Evolutionary conservation across 441 rosid species (phyloP).

Genomic region (Macaranga tanarius): DNA sequence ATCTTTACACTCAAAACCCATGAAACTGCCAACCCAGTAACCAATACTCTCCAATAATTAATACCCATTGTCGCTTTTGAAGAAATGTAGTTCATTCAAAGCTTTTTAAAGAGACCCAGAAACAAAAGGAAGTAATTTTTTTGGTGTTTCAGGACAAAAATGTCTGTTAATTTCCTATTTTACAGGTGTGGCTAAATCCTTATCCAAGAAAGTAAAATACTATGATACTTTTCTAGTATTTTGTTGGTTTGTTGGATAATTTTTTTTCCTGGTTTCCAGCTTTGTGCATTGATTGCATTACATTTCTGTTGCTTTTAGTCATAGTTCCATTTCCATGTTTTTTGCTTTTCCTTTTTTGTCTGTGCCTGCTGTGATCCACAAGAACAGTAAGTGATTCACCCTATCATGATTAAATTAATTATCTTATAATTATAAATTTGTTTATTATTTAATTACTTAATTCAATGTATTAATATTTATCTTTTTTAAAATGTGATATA

Average conservation of each 20-base stretch:
- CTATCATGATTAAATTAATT: no score
- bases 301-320: neutral
- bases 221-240: neutral
- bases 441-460: no score
- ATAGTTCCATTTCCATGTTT: no score
- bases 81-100: neutral
- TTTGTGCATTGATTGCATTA: neutral
- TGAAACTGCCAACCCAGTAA: constrained; percentile 32
- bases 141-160: neutral
- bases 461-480: no score
- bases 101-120: neutral
- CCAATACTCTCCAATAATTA: constrained; percentile 21
- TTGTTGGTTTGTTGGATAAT: neutral
- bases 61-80: constrained; percentile 25
- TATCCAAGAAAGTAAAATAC: neutral
- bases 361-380: no score
- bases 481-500: no score
- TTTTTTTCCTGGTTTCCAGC: neutral
- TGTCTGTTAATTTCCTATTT: neutral
- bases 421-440: no score
- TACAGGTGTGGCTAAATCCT: no score
- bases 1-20: constrained; percentile 33
- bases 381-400: no score
- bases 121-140: neutral
- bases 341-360: no score